Base-by-base conservation (phyloP, 352 stramenopile species). In the Phytophthora chlamydospora region DNA sequence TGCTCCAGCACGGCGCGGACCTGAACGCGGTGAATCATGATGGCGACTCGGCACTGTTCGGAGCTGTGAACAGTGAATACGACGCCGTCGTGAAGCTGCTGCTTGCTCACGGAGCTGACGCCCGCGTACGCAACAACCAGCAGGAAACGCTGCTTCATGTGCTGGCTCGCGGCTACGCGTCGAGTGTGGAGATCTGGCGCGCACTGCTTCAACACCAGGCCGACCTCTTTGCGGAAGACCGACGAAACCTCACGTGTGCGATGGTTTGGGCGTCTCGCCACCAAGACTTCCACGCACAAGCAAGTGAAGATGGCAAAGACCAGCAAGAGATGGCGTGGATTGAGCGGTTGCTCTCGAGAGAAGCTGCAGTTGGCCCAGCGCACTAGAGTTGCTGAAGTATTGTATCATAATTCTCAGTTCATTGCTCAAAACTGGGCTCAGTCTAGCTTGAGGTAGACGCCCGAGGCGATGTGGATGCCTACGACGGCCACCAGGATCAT, bases 1-100 rank as follows among this genome's bases (percentile, higher is more conserved):
- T 80, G 27, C 38, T 80, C 14, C 38, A 53, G 2, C 43, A 68
- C n/a, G 67, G 61, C 2, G 71, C 67, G 16, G 57, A 80, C 6
- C 58, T 66, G 13, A 68, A 81, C 14, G 57, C 61, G 2, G 35
- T 45, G 2, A 75, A 79, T 50, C 45, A 59, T 6, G 32, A 53
- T 1, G 66, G 69, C 11, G 70, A 77, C 29, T 71, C 75, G 35
- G 65, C 75, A 19, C 43, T 83, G 10, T 67, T 66, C 29, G 59
- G 62, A 11, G 65, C 66, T 19, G 63, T 70, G 24, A 36, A 40
- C 21, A 63, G 64, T 14, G 56, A 71, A 11, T 58, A 59, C 33
- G 56, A 59, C 14, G 31, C 45, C 7, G 50, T 74, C 29, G 57
- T 71, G 45, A 53, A 60, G 33, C 13, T 65, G 35, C 52, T 75